Evolutionary conservation across 768 basidiomycete species (phyloP).

Genomic region (Leccinum disarticulatum): DNA sequence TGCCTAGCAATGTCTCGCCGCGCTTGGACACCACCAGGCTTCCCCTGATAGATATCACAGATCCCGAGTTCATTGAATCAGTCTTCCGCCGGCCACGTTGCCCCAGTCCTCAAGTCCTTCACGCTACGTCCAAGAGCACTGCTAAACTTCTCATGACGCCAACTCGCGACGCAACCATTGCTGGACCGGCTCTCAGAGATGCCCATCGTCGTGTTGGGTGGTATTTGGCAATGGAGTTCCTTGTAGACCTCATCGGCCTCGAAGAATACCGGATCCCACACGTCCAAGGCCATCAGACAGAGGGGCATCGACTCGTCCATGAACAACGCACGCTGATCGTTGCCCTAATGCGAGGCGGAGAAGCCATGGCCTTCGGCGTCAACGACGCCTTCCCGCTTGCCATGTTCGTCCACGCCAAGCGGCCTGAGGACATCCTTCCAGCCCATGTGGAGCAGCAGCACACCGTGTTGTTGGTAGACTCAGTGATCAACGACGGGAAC

Average conservation of each 20-base stretch:
- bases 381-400: constrained; percentile 16
- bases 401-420: constrained; percentile 17
- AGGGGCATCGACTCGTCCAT: constrained; percentile 14
- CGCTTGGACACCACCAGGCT: constrained; percentile 16
- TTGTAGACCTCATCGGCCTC: constrained; percentile 16
- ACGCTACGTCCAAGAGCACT: constrained; percentile 13
- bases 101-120: constrained; percentile 14
- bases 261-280: constrained; percentile 17
- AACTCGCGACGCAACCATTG: constrained; percentile 16
- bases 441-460: constrained; percentile 13
- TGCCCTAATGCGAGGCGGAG: constrained; percentile 16
- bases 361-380: constrained; percentile 15
- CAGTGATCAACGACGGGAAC: constrained; percentile 14
- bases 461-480: constrained; percentile 17
- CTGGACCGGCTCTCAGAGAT: constrained; percentile 16
- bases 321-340: constrained; percentile 17
- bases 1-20: constrained; percentile 13
- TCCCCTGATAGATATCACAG: constrained; percentile 17
- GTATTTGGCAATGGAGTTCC: constrained; percentile 18
- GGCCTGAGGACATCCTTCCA: constrained; percentile 16
- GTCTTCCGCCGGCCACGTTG: constrained; percentile 13
- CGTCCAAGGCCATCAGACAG: constrained; percentile 16
- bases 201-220: constrained; percentile 18
- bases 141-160: constrained; percentile 15
- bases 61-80: constrained; percentile 13